Evolutionary conservation across 345 rosid species (phyloP).

Genomic region (Psidium guajava): DNA sequence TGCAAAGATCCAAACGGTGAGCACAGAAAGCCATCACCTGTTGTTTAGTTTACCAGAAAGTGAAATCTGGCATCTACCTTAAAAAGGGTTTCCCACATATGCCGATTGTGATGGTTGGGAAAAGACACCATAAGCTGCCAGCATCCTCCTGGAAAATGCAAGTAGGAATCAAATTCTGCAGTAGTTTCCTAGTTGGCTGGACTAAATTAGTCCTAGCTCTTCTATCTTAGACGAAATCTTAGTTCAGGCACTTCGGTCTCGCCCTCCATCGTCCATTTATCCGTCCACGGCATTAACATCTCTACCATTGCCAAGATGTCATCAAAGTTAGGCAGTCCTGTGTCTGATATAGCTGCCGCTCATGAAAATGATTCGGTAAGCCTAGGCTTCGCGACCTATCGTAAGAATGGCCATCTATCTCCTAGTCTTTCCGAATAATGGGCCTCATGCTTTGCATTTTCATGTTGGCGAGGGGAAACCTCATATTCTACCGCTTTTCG

Average conservation of each 20-base stretch:
- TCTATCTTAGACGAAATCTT: not conserved
- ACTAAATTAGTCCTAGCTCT: not conserved
- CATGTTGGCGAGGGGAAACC: not conserved
- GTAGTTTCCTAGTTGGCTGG: not conserved
- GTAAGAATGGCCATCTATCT: not conserved
- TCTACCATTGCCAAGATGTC: not conserved
- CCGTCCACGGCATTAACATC: not conserved
- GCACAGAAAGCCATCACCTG: not conserved
- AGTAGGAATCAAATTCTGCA: not conserved
- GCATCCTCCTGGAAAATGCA: not conserved
- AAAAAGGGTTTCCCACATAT: not conserved
- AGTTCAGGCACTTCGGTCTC: not conserved
- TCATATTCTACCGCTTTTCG: not conserved
- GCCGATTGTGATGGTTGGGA: not conserved
- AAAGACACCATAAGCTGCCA: not conserved
- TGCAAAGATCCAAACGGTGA: not conserved
- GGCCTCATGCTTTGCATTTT: not conserved
- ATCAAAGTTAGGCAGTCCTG: not conserved
- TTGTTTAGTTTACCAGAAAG: not conserved
- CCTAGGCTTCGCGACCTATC: not conserved
- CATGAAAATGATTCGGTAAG: not conserved
- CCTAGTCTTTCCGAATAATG: not conserved
- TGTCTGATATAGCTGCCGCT: not conserved
- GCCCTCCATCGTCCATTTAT: not conserved
- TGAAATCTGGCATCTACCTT: not conserved